Evolutionary conservation across 2,329 filamentous ascomycete species (phyloP).

Genomic region (Penicillium rolfsii): DNA sequence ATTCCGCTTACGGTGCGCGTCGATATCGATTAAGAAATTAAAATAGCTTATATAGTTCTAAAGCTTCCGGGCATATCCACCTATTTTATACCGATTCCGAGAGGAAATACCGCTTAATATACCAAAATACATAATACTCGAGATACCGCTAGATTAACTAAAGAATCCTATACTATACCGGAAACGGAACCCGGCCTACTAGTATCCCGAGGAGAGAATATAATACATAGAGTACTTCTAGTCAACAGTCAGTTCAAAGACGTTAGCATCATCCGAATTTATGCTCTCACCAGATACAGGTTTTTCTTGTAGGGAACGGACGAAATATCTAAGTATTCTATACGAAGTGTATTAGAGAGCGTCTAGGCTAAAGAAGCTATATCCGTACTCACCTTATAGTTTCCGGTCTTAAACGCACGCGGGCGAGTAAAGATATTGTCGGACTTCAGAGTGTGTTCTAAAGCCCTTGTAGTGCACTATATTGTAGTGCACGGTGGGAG

Average conservation of each 20-base stretch:
- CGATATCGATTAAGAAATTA: neutral
- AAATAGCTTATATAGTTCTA: neutral
- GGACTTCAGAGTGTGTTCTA: no score
- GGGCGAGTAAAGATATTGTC: no score
- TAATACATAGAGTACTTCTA: neutral
- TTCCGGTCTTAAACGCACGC: neutral
- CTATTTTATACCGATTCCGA: neutral
- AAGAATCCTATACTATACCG: neutral
- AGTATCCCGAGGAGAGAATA: neutral
- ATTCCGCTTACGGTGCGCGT: neutral
- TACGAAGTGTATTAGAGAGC: constrained; percentile 1
- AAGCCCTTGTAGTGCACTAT: no score
- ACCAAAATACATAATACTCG: neutral
- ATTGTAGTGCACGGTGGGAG: no score
- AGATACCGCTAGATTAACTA: neutral
- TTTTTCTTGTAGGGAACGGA: neutral
- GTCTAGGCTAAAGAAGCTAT: neutral
- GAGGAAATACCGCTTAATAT: neutral
- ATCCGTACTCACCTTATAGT: neutral
- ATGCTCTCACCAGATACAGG: neutral
- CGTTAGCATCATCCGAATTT: neutral
- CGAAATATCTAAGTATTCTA: neutral
- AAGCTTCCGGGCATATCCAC: constrained; percentile 2
- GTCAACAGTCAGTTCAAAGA: neutral
- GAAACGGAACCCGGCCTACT: neutral